Conservation (phyloP, 163 green algal species). For the Chlorella variabilis region DNA sequence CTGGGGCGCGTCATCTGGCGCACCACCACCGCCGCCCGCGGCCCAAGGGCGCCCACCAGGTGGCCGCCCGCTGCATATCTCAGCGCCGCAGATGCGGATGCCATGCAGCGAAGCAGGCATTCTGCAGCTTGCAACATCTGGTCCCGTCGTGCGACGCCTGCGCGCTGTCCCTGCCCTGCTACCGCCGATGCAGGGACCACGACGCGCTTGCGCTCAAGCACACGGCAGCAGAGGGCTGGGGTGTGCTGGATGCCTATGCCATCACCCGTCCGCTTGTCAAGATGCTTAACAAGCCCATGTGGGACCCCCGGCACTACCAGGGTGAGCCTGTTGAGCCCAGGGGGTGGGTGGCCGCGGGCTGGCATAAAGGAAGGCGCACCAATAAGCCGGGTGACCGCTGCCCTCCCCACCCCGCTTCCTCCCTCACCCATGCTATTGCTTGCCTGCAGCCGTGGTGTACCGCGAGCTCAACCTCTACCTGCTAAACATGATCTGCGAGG, state of each 20-base stretch:
- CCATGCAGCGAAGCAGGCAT: too few species aligned
- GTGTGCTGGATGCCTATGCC: conserved; percentile 1
- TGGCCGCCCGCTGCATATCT: too few species aligned
- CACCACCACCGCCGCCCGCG: conserved; percentile 7
- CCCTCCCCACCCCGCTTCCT: not conserved
- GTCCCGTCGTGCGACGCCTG: too few species aligned
- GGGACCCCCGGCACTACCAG: conserved; percentile 15
- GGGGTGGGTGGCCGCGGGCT: not conserved
- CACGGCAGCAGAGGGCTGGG: conserved; percentile 14
- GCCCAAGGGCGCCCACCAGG: not conserved
- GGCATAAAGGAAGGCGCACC: too few species aligned
- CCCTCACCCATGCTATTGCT: too few species aligned
- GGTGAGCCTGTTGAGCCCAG: not conserved
- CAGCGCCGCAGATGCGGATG: too few species aligned
- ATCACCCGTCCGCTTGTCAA: not conserved
- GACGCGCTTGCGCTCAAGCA: not conserved
- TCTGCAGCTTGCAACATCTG: too few species aligned
- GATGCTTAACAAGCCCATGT: not conserved
- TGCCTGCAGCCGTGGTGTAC: conserved; percentile 33
- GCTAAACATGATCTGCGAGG: conserved; percentile 21
- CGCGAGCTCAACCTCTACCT: conserved; percentile 34
- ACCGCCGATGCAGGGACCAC: conserved; percentile 19
- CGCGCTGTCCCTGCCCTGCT: too few species aligned
- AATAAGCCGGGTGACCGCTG: too few species aligned
- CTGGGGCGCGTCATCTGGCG: conserved; percentile 22